Evolutionary conservation across 495 filamentous ascomycete genomes (phyloP), one percentile per base, ranked within the genome.

Genomic region (Halenospora varia): DNA sequence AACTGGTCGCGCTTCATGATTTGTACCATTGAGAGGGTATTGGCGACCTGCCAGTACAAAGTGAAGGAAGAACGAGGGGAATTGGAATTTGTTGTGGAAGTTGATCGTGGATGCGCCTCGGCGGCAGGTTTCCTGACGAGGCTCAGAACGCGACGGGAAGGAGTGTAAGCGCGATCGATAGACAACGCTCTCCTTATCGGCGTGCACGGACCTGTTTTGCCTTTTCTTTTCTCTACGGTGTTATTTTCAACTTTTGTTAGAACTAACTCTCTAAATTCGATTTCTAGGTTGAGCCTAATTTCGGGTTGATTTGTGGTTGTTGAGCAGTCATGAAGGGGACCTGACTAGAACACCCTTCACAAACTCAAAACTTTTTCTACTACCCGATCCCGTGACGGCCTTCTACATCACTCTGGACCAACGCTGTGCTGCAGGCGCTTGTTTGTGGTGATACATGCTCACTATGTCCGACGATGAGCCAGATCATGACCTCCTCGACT

Each of bases 401-500:
- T 13, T 35, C 13, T 35, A n/a, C n/a, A n/a, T n/a, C n/a, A n/a
- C n/a, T n/a, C n/a, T n/a, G n/a, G n/a, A n/a, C n/a, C n/a, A n/a
- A n/a, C n/a, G n/a, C n/a, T n/a, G n/a, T n/a, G n/a, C n/a, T n/a
- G n/a, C n/a, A n/a, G n/a, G 51, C 50, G 40, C 35, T 55, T 39
- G 22, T 15, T n/a, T n/a, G n/a, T n/a, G n/a, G n/a, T n/a, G n/a
- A n/a, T n/a, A n/a, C n/a, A n/a, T n/a, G n/a, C n/a, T n/a, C 62
- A 75, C 40, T 35, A 91, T 92, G 88, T 92, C 89, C 22, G 92
- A 96, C 73, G 88, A 94, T 67, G 93, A 96, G 68, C 80, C 86
- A 48, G 94, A 97, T 66, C 83, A 79, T 22, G 93, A 97, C 65
- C 83, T 98, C 25, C 80, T 97, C 11, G 90, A 82, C 58, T 86